Evolutionary conservation across 257 asterid genomes (phyloP), one percentile per base, ranked within the genome.

Genomic region (Haberlea rhodopensis): DNA sequence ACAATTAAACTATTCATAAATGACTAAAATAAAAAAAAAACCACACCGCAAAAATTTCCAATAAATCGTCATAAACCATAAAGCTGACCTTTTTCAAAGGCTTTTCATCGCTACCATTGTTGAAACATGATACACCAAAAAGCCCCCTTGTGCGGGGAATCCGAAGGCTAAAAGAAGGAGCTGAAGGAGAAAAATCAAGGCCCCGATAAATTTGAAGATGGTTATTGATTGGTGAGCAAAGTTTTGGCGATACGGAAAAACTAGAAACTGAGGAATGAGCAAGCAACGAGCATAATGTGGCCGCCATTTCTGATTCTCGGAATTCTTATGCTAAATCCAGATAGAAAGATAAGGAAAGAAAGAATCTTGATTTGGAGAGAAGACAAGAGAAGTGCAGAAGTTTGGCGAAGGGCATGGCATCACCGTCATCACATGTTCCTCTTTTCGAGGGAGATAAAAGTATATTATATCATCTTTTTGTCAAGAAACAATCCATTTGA

Each of bases 61-160:
- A 29, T 31, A 64, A 18, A n/a, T 56, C 24, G 28, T 13, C 65
- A 71, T 11, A 53, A 18, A 49, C 7, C 19, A 24, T 54, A 66
- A 48, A 70, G 68, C 75, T 64, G 49, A 84, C 90, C 5, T 84
- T 81, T 70, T 71, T 69, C 48, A 27, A 67, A 51, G 80, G 63
- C 19, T 84, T 81, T 71, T 79, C 66, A 4, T 72, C 46, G 40
- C 63, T 37, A 22, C 62, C 64, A 63, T 78, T 62, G 73, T 82
- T 82, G 78, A 27, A 77, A 65, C 78, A 79, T 68, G 77, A 68
- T 21, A 81, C 43, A 15, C 73, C 46, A 64, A 63, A 60, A 11
- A 52, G 53, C 15, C 85, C 71, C 29, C 80, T 63, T 6, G 74
- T 31, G 65, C 67, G 65, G 11, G 70, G 32, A 18, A 51, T 22